Percentiles rank a stretch among this genome's conserved stretches.
phyloP scores from a whole-genome alignment of 2,329 filamentous ascomycete genomes.

The Graphilbum fragrans region DNA sequence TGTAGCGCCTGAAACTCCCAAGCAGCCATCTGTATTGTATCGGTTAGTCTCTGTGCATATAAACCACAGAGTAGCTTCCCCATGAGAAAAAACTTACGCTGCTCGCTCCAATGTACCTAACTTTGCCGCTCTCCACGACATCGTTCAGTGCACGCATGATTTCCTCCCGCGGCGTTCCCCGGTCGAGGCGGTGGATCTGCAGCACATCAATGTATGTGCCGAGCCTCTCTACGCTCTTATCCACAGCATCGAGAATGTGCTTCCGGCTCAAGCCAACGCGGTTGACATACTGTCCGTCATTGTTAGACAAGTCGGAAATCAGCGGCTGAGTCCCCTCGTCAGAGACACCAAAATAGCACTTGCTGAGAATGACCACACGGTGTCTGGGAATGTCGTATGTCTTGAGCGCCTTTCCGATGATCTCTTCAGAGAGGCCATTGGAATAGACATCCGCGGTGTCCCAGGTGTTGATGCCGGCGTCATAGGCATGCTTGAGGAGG shows the following conservation, averaged over 20 bases:
- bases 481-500: conserved; percentile 47
- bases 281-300: too few relatives aligned
- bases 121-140: conserved; percentile 38
- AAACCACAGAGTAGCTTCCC: too few relatives aligned
- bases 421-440: conserved; percentile 38
- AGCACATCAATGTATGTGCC: conserved; percentile 44
- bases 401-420: conserved; percentile 45
- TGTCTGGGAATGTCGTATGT: conserved; percentile 42
- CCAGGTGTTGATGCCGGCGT: conserved; percentile 46
- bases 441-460: conserved; percentile 42
- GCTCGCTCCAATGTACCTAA: conserved; percentile 32
- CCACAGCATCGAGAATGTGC: conserved; percentile 54
- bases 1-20: conserved; percentile 34
- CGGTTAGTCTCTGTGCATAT: too few relatives aligned
- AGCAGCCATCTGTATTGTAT: too few relatives aligned
- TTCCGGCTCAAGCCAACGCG: too few relatives aligned
- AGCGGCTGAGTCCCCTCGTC: conserved; percentile 31
- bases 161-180: conserved; percentile 34
- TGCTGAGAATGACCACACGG: conserved; percentile 46
- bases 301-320: conserved; percentile 18
- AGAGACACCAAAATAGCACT: too few relatives aligned
- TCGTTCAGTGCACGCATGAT: conserved; percentile 47
- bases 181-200: conserved; percentile 44
- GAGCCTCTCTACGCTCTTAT: conserved; percentile 40
- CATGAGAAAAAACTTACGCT: too few relatives aligned